Evolutionary conservation across 148 eudicot species (phyloP), one percentile per base, ranked within the genome.

Genomic region (Persicaria maculosa): DNA sequence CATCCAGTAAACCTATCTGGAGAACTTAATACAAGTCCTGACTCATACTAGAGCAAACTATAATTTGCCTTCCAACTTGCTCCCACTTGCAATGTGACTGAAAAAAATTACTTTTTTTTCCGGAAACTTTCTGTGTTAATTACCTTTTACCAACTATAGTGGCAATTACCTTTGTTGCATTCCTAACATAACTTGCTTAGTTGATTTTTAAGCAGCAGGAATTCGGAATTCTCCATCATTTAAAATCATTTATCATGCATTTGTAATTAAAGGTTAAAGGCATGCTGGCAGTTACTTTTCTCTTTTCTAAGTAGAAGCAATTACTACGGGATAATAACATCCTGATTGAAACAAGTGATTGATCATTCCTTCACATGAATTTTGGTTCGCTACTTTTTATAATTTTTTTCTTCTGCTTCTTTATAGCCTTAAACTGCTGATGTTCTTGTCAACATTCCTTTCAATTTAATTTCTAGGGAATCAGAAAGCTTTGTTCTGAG

Each of bases 401-500:
- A 20, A 59, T 59, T 1, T 59, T 59, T 62, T 62, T n/a, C 68
- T 62, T 62, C 68, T 62, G 1, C 68, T 62, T 6, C 68, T 62
- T 6, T 62, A 62, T 5, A 65, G 45, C 46, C 40, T 7, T 11
- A 36, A 14, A 65, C 70, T 65, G 70, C 36, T 11, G 46, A 40
- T 12, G 20, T 11, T 36, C 44, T 62, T 62, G 68, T 65, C 45
- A 65, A 65, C 40, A 40, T 65, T 65, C 43, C n/a, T 48, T 74
- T 31, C 45, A 68, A 68, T 17, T 50, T 70, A 12, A 57, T n/a
- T 62, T 80, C 77, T 81, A 95, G 99, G 99, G 97, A 75, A 89
- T 92, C 79, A 87, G 99, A 81, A 89, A 86, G 80, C 85, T 92
- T 45, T 95, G 99, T 69, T 92, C 92, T 80, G 96, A 92, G 88